Base-by-base conservation (phyloP, 208 protist species). In the Leishmania aethiopica region DNA sequence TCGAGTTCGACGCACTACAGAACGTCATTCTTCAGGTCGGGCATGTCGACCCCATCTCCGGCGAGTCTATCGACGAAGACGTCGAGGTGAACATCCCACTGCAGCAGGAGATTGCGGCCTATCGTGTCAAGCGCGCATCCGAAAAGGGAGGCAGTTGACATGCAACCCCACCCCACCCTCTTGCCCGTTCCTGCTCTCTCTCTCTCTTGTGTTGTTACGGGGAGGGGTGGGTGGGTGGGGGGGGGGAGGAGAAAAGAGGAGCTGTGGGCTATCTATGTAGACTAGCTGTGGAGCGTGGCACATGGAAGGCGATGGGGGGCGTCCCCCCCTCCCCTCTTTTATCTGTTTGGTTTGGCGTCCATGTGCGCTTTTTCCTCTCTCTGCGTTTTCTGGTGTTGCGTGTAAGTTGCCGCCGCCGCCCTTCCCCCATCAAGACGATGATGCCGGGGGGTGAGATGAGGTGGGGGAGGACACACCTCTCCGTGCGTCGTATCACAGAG, bases 71-170 rank as follows among this genome's bases (percentile, higher is more conserved):
- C 66, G 86, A 89, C 22, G 91, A 95, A 22, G 90, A 84, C 0
- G 62, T 96, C 32, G 87, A 92, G 51, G 90, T 96, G 8, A 88
- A 97, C 72, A 87, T 86, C 40, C 79, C 78, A 28, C 84, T 97
- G 51, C 95, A 96, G 83, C 92, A 95, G 88, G 91, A 96, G 81
- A 97, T 97, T 80, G 91, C 91, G 19, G 89, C 89, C 32, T 97
- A 96, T 79, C 77, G 89, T 28, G 89, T 96, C 51, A 81, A 86
- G 71, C 87, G 84, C 72, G 94, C 94, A 15, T 89, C 92, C 0
- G 71, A 70, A 37, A 85, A 74, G 71, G 37, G 35, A 45, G 45
- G 71, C 28, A 51, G 66, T 25, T 49, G 75, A 74, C 45, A 84
- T 55, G 28, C 42, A 7, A 28, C n/a, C 45, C 25, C 47, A 35